phyloP scores from a whole-genome alignment of 257 asterid species.

The Agastache rugosa region DNA sequence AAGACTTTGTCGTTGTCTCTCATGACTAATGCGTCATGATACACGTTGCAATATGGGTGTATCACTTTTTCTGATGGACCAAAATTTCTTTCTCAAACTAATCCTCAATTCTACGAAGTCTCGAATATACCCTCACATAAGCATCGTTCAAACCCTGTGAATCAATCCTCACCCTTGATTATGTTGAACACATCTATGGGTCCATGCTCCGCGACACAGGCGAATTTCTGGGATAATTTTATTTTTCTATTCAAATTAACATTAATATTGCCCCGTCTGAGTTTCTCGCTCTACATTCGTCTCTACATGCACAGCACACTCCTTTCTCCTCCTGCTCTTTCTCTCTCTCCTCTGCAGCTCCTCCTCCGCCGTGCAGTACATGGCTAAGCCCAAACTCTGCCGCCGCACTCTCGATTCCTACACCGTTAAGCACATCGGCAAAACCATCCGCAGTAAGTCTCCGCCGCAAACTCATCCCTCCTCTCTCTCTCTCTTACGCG shows the following conservation, averaged over 20 bases:
- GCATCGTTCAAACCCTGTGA: background rate
- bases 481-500: background rate
- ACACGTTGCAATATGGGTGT: background rate
- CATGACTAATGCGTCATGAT: constrained; percentile 8
- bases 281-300: constrained; percentile 35
- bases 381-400: constrained; percentile 65
- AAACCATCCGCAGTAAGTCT: constrained; percentile 65
- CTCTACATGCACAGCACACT: constrained; percentile 31
- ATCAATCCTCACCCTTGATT: constrained; percentile 15
- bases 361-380: constrained; percentile 51
- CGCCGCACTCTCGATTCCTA: constrained; percentile 81
- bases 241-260: background rate
- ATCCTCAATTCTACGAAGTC: constrained; percentile 2
- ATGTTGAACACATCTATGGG: background rate
- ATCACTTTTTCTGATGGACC: background rate
- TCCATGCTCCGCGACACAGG: background rate
- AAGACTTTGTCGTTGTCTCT: constrained; percentile 2
- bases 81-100: background rate
- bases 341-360: constrained; percentile 29
- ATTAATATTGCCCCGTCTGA: background rate
- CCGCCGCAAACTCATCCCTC: background rate
- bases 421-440: constrained; percentile 66
- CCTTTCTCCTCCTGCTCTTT: constrained; percentile 23
- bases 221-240: background rate
- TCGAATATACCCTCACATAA: constrained; percentile 20